Evolutionary conservation across 768 basidiomycete genomes (phyloP).

Genomic region (Podaxis sp.): DNA sequence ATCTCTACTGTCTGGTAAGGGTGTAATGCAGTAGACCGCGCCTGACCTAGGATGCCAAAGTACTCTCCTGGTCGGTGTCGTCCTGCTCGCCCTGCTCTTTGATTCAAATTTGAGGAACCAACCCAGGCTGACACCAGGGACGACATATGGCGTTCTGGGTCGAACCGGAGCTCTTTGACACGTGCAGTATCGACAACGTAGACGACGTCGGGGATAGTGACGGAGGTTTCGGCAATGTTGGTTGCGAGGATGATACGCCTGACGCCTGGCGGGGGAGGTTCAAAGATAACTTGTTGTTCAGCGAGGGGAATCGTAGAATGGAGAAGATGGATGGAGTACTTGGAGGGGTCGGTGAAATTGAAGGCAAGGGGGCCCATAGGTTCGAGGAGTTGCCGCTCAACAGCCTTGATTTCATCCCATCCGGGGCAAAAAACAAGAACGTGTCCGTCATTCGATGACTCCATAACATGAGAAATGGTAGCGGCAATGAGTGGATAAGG

Average conservation of each 20-base stretch:
- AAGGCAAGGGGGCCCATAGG: constrained; percentile 51
- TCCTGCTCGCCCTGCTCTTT: constrained; percentile 90
- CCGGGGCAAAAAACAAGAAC: constrained; percentile 92
- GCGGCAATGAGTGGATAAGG: constrained; percentile 82
- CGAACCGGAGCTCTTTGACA: constrained; percentile 87
- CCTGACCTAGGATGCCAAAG: constrained; percentile 74
- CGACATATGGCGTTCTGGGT: constrained; percentile 86
- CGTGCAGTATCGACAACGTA: constrained; percentile 90
- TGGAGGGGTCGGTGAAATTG: constrained; percentile 56
- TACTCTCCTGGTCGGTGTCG: constrained; percentile 91
- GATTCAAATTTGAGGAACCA: constrained; percentile 85
- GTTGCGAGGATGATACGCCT: constrained; percentile 91
- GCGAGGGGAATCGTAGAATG: constrained; percentile 88
- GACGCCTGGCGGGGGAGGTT: constrained; percentile 72
- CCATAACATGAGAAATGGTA: constrained; percentile 75
- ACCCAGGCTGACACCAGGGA: constrained; percentile 91
- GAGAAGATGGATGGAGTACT: constrained; percentile 74
- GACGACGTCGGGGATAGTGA: constrained; percentile 94
- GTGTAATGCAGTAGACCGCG: constrained; percentile 58
- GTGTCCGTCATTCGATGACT: constrained; percentile 76
- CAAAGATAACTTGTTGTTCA: constrained; percentile 89
- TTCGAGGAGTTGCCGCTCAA: constrained; percentile 62
- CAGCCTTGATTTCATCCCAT: constrained; percentile 84
- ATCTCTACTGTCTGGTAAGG: constrained; percentile 93
- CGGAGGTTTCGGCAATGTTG: constrained; percentile 93